These are phyloP conservation scores for Elongisporangium prolatum DNA, from an alignment of 352 stramenopile species.

Conservation along the genomic window DNA sequence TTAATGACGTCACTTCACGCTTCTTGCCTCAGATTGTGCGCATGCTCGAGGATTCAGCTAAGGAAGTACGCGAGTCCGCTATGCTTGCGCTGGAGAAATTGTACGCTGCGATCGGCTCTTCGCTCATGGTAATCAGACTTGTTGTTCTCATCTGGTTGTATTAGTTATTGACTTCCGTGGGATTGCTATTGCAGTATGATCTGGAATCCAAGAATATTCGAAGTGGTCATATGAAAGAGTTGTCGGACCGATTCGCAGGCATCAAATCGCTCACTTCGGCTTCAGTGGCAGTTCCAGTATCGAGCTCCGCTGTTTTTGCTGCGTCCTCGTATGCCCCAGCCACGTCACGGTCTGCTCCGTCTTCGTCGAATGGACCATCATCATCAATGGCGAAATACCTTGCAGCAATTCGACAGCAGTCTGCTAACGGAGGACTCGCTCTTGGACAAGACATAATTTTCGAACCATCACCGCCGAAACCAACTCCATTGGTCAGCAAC, in stretches of 20 bases:
- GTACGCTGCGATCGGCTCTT: constrained; percentile 60
- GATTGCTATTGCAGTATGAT: constrained; percentile 30
- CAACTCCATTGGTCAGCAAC: neutral
- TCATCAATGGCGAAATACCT: constrained; percentile 49
- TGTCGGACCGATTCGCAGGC: constrained; percentile 48
- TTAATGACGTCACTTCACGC: neutral
- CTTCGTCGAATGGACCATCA: constrained; percentile 11
- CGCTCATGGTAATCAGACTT: constrained; percentile 45
- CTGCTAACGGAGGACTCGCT: neutral
- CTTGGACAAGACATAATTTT: neutral
- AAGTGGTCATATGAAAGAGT: constrained; percentile 66
- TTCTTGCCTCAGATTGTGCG: constrained; percentile 57
- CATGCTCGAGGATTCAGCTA: constrained; percentile 75
- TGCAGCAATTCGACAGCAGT: constrained; percentile 31
- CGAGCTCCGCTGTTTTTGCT: constrained; percentile 31
- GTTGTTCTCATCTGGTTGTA: neutral
- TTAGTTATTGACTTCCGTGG: constrained; percentile 5
- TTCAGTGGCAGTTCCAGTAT: neutral
- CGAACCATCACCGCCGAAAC: neutral
- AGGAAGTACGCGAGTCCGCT: constrained; percentile 76
- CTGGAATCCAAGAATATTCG: constrained; percentile 76
- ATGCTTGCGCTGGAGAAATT: constrained; percentile 69
- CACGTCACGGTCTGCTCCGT: constrained; percentile 16
- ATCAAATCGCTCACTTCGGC: constrained; percentile 3
- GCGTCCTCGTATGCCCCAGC: constrained; percentile 44